A percentile compares a stretch with the other conserved stretches of the same genome.
phyloP scores from a whole-genome alignment of 352 stramenopile genomes.

The Pythium utonaiense region DNA sequence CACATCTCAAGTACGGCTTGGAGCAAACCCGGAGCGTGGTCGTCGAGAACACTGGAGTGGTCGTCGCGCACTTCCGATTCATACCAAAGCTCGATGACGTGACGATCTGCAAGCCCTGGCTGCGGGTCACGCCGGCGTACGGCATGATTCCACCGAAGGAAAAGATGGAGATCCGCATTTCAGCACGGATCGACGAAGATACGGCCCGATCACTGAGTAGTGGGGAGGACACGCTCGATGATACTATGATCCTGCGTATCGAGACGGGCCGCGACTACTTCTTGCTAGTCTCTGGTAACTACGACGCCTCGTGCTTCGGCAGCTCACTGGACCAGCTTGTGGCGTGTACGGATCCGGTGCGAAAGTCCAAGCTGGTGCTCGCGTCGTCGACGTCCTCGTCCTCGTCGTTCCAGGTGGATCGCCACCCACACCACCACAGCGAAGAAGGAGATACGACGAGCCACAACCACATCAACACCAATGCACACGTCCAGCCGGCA shows the following conservation, averaged over 20 bases:
- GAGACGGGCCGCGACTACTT: conserved; percentile 97
- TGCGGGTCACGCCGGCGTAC: conserved; percentile 87
- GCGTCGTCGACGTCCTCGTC: conserved; percentile 4
- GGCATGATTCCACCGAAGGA: conserved; percentile 85
- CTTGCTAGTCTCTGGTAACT: conserved; percentile 90
- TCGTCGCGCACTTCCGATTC: conserved; percentile 94
- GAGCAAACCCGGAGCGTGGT: conserved; percentile 60
- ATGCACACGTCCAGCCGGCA: conserved; percentile 21
- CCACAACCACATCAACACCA: conserved; percentile 24
- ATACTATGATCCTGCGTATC: conserved; percentile 96
- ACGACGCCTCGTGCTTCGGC: conserved; percentile 94
- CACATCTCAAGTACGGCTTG: conserved; percentile 56
- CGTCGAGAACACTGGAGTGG: conserved; percentile 91
- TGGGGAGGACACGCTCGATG: conserved; percentile 90
- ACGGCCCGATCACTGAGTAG: conserved; percentile 89
- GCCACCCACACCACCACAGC: conserved; percentile 16
- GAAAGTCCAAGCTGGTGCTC: conserved; percentile 35
- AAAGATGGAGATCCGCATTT: conserved; percentile 88
- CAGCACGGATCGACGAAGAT: conserved; percentile 84
- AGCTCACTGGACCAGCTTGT: conserved; percentile 95
- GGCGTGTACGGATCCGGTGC: conserved; percentile 84
- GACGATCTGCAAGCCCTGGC: conserved; percentile 90
- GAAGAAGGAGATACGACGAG: conserved; percentile 23
- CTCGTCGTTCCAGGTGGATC: conserved; percentile 20
- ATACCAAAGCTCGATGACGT: conserved; percentile 87